phyloP scores from a whole-genome alignment of 768 basidiomycete genomes.

The Rhodotorula babjevae region DNA sequence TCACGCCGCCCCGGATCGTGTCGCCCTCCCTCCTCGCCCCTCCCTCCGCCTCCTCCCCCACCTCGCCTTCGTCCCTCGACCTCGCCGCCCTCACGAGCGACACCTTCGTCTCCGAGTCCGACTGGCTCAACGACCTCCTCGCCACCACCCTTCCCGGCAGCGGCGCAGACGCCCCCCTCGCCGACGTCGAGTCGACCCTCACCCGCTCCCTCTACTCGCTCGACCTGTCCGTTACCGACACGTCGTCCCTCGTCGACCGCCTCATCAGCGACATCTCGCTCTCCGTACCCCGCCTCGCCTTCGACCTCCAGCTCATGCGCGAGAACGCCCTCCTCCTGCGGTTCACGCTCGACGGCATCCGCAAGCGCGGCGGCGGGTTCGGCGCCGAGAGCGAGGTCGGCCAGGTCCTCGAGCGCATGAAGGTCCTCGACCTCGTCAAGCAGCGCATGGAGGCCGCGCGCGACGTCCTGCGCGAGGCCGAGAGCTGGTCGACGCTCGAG shows the following conservation, averaged over 20 bases:
- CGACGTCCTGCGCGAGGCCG: conserved; percentile 86
- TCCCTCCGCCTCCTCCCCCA: not conserved
- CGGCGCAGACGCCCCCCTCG: not conserved
- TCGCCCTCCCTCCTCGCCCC: not conserved
- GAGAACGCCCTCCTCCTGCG: conserved; percentile 79
- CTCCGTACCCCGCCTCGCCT: conserved; percentile 80
- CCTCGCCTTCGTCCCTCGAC: conserved; percentile 7
- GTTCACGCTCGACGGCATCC: conserved; percentile 60
- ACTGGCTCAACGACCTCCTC: conserved; percentile 36
- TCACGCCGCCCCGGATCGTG: not conserved
- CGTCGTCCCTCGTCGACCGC: conserved; percentile 76
- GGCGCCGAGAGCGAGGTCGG: conserved; percentile 56
- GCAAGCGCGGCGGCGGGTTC: conserved; percentile 48
- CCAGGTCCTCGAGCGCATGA: conserved; percentile 68
- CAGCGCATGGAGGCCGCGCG: conserved; percentile 79
- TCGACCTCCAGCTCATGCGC: conserved; percentile 95
- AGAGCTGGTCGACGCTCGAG: conserved; percentile 93
- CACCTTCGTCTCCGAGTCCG: conserved; percentile 24
- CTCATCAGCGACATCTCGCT: conserved; percentile 89
- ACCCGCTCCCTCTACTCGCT: conserved; percentile 47
- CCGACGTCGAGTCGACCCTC: conserved; percentile 25
- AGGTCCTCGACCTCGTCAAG: conserved; percentile 75
- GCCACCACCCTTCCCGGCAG: not conserved
- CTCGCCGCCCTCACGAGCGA: conserved; percentile 13
- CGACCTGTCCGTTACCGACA: conserved; percentile 82